Evolutionary conservation across 805 yeast species (phyloP), one percentile per base, ranked within the genome.

Genomic region (Tetrapisispora fleetii): DNA sequence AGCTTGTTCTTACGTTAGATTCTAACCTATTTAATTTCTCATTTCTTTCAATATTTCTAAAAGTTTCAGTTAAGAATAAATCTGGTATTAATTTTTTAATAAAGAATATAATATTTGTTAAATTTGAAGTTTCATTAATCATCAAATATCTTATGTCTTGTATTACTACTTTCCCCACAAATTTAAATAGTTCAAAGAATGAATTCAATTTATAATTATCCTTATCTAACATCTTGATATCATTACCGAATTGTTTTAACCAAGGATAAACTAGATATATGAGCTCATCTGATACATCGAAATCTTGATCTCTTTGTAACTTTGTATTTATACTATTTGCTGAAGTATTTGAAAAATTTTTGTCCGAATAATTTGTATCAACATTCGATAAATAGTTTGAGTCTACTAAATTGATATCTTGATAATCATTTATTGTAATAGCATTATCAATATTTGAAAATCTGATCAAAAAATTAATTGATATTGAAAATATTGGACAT

Each of bases 401-500:
- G 41, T 57, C 63, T 46, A 62, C 48, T 16, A 63, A 44, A 4
- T 50, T 52, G 35, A 62, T 56, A 18, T 49, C 47, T 27, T 52
- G 53, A 38, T 52, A 63, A 48, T 59, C 58, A 17, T 50, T 53
- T 11, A 58, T 49, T 3, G 59, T 55, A 16, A 60, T 55, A 11
- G 60, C 56, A 37, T 58, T 58, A 24, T 55, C 54, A 18, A 60
- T 62, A 43, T 58, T 58, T 17, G 59, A 52, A 63, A 63, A 62
- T 46, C 60, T 55, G 37, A 62, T 56, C n/a, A 62, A 56, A 43
- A 63, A 63, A 49, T 63, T 64, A 10, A 63, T 54, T 11, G 67
- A 61, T 39, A 64, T 38, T 13, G 65, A 62, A 48, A 64, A 64
- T 14, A 65, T 56, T 4, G 69, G 69, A 47, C 69, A 65, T 41